Percentiles rank a stretch among this genome's conserved stretches.
Evolutionary conservation across 1,139 yeast species (phyloP).

Genomic region (Yamadazyma siamensis): DNA sequence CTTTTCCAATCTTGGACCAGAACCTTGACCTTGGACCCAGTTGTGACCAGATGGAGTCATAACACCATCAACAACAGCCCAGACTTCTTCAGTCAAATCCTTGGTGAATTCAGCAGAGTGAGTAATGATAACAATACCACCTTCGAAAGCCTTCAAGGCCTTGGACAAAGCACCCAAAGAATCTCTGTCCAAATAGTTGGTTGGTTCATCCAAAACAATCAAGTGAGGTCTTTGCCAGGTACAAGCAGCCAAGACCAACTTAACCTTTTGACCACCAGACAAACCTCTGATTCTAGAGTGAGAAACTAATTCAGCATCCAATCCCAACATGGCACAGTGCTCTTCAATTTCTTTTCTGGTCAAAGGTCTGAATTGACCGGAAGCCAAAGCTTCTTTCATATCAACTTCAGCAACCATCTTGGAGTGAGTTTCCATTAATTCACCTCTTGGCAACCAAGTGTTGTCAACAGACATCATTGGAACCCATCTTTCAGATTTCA

Average conservation of each 20-base stretch:
- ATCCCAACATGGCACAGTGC: conserved; percentile 98
- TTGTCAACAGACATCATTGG: conserved; percentile 99
- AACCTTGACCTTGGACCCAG: conserved; percentile 99
- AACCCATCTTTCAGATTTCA: conserved; percentile 99
- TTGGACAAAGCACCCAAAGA: conserved; percentile 98
- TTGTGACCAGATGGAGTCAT: conserved; percentile 99
- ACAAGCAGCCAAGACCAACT: conserved; percentile 99
- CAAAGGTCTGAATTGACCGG: conserved; percentile 99
- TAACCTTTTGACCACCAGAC: conserved; percentile 99
- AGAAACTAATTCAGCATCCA: conserved; percentile 97
- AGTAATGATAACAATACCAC: conserved; percentile 99
- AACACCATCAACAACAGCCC: conserved; percentile 97
- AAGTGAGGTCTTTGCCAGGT: conserved; percentile 99
- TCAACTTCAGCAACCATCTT: conserved; percentile 99
- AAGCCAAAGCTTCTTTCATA: conserved; percentile 99
- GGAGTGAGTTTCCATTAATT: conserved; percentile 96
- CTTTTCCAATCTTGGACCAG: conserved; percentile 97
- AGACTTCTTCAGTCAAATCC: conserved; percentile 97
- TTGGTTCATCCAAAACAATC: conserved; percentile 98
- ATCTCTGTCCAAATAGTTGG: conserved; percentile 98
- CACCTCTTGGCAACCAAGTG: conserved; percentile 99
- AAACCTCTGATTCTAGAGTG: conserved; percentile 99
- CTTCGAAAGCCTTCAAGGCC: conserved; percentile 97
- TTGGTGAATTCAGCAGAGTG: conserved; percentile 99
- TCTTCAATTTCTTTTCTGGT: conserved; percentile 99